Evolutionary conservation across 768 basidiomycete species (phyloP).

Genomic region (Collybia sordida): DNA sequence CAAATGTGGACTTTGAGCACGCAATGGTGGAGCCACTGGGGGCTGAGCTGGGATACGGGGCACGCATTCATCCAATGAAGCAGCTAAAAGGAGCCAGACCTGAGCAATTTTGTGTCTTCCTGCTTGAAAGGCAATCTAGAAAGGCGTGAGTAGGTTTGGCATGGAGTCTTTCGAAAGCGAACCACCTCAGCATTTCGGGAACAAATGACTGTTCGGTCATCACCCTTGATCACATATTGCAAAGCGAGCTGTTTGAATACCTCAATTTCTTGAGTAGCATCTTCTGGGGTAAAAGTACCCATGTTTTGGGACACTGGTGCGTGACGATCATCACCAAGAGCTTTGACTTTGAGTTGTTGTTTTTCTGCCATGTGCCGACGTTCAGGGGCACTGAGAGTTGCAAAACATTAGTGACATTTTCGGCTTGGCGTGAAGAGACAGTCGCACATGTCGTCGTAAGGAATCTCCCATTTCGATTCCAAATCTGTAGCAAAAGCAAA

Average conservation of each 20-base stretch:
- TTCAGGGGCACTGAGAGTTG: conserved; percentile 34
- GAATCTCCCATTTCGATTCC: conserved; percentile 57
- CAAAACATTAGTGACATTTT: conserved; percentile 2
- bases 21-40: conserved; percentile 7
- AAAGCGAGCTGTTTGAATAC: conserved; percentile 62
- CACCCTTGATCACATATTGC: conserved; percentile 55
- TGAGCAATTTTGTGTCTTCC: conserved; percentile 59
- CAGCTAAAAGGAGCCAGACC: conserved; percentile 64
- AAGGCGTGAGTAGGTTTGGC: conserved; percentile 3
- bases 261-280: conserved; percentile 39
- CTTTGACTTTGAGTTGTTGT: conserved; percentile 44
- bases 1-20: conserved; percentile 7
- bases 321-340: conserved; percentile 56
- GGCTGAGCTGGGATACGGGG: conserved; percentile 32
- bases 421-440: background rate
- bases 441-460: conserved; percentile 78
- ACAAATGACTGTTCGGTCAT: conserved; percentile 49
- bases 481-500: conserved; percentile 66
- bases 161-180: background rate
- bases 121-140: conserved; percentile 57
- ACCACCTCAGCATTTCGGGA: conserved; percentile 55
- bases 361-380: conserved; percentile 30
- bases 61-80: conserved; percentile 50
- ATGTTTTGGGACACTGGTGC: conserved; percentile 55
- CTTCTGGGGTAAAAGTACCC: conserved; percentile 46